A percentile compares a stretch with the other conserved stretches of the same genome.
Evolutionary conservation across 2,329 filamentous ascomycete species (phyloP).

Genomic region (Teratosphaeriaceae sp.): DNA sequence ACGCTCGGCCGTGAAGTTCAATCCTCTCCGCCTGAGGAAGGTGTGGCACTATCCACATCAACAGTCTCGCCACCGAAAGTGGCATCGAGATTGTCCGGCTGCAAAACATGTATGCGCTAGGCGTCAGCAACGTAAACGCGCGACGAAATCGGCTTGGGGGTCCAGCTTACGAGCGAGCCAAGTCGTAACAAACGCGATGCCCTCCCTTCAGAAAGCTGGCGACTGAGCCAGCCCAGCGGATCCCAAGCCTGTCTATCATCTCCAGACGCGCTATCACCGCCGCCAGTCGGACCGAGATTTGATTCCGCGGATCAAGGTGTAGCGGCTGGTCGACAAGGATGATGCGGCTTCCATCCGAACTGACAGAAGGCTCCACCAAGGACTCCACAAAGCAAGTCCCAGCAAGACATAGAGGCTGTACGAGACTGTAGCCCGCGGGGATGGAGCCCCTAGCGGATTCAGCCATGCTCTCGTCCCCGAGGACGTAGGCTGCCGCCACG

Average conservation of each 20-base stretch:
- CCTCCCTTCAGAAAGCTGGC: slow-evolving; percentile 10
- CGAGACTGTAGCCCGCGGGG: slow-evolving; percentile 3
- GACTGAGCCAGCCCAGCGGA: slow-evolving; percentile 5
- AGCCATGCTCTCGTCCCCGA: slow-evolving; percentile 7
- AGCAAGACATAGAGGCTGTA: slow-evolving; percentile 10
- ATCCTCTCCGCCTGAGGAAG: too few relatives aligned
- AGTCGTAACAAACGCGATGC: slow-evolving; percentile 8
- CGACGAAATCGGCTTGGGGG: too few relatives aligned
- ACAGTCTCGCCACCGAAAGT: too few relatives aligned
- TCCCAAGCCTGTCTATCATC: slow-evolving; percentile 6
- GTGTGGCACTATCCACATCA: too few relatives aligned
- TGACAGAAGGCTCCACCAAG: slow-evolving; percentile 8
- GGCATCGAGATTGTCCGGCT: too few relatives aligned
- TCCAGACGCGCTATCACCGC: slow-evolving; percentile 15
- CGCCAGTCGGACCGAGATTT: slow-evolving; percentile 9
- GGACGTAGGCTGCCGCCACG: slow-evolving; percentile 7
- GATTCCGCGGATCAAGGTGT: slow-evolving; percentile 7
- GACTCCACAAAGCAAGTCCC: slow-evolving; percentile 13
- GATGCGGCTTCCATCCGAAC: slow-evolving; percentile 9
- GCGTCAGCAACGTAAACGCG: too few relatives aligned
- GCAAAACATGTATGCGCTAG: too few relatives aligned
- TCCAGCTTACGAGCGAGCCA: slow-evolving; percentile 12
- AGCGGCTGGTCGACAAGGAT: slow-evolving; percentile 8
- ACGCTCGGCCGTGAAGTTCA: too few relatives aligned
- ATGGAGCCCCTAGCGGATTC: slow-evolving; percentile 7